Base-by-base conservation (phyloP, 345 rosid genomes). In the Bretschneidera sinensis region DNA sequence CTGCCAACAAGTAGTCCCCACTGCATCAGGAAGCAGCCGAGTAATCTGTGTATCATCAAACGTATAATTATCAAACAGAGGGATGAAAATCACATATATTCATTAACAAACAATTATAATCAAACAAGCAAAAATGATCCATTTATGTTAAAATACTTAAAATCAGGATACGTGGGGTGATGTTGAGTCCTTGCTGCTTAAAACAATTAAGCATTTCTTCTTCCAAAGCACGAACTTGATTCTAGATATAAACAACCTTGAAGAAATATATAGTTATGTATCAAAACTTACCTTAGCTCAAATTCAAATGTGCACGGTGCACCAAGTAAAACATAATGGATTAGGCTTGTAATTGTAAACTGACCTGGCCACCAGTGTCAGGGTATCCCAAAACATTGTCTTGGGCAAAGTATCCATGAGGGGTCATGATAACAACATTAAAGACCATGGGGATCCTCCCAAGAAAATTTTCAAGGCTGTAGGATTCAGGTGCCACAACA, bases 371-470 rank as follows among this genome's bases (percentile, higher is more conserved):
- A 58, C 97, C 97, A 0, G 97, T 90, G 68, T 90, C 97, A 21
- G 97, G 97, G 79, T 90, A 90, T 0, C 97, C 97, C 75, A 88
- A 79, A 60, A 91, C 96, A 65, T 88, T 76, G 79, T 91, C 96
- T 64, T 88, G 98, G 39, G 98, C 98, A 55, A 91, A 91, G 85
- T 81, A 91, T 17, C 98, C 98, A 57, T 91, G 98, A 9, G 96
- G 96, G 39, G 96, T 71, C 70, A 88, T 84, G 60, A 91, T 84
- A 15, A 91, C 96, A 55, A 91, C 94, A 51, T 86, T 88, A 68
- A 83, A 79, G 23, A 88, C 98, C 95, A 91, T 84, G 10, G 96
- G 96, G 18, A 91, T 82, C 64, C 85, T 83, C 21, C 84, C 87
- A 17, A 91, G 88, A 78, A 88, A 88, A 15, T 65, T 81, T 68